phyloP scores from a whole-genome alignment of 2,329 filamentous ascomycete species.

The Xylariales sp. region DNA sequence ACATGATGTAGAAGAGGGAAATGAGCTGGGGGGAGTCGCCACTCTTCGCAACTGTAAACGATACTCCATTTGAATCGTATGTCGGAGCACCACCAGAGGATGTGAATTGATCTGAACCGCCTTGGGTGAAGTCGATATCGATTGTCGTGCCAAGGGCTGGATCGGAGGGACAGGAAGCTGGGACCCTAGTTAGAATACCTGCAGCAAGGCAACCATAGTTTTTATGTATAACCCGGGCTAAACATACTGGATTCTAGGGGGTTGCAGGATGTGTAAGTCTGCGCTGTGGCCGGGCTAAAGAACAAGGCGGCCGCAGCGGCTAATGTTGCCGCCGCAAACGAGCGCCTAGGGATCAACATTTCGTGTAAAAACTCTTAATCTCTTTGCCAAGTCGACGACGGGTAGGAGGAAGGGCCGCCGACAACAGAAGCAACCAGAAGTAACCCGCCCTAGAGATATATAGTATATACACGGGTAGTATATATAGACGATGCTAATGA shows the following conservation, averaged over 20 bases:
- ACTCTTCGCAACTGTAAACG: conserved; percentile 80
- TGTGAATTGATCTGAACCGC: conserved; percentile 81
- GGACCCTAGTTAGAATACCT: conserved; percentile 44
- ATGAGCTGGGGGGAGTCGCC: conserved; percentile 88
- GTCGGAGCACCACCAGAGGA: conserved; percentile 73
- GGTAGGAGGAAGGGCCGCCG: neutral
- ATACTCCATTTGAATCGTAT: conserved; percentile 81
- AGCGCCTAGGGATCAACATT: conserved; percentile 43
- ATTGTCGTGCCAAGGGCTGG: conserved; percentile 86
- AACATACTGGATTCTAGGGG: conserved; percentile 48
- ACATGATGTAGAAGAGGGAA: conserved; percentile 99
- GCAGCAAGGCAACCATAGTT: conserved; percentile 6
- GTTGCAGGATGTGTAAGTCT: conserved; percentile 50
- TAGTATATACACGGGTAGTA: conserved; percentile 18
- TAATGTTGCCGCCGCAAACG: conserved; percentile 36
- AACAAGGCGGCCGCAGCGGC: conserved; percentile 41
- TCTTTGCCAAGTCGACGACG: neutral
- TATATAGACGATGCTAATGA: conserved; percentile 2
- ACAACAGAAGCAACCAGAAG: neutral
- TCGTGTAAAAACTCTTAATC: conserved; percentile 7
- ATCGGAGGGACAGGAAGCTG: conserved; percentile 78
- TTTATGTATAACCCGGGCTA: neutral
- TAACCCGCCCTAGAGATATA: conserved; percentile 26
- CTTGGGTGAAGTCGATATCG: conserved; percentile 83
- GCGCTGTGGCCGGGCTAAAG: conserved; percentile 42